Evolutionary conservation across 352 stramenopile species (phyloP), one percentile per base, ranked within the genome.

Genomic region (Globisporangium echinulatum): DNA sequence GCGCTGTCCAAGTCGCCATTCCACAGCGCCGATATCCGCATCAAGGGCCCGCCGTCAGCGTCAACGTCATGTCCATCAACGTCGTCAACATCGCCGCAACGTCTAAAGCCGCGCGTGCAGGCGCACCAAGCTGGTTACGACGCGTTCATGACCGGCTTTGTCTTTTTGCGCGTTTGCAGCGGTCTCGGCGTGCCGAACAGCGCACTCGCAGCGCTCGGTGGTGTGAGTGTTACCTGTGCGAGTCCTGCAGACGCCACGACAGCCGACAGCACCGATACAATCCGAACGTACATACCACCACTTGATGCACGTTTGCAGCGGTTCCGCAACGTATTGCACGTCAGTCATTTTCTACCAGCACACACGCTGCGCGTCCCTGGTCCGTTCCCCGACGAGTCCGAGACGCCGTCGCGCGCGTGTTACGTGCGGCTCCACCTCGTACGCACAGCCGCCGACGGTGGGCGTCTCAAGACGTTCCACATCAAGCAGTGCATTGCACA

Each of bases 41-140:
- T 64, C 37, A 62, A 71, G 42, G 38, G 64, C 11, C 62, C 62
- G n/a, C 1, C 63, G 3, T n/a, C 15, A 7, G 40, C 25, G 14
- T n/a, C 15, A 7, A 37, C 25, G 14, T 36, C 14, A n/a, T 11
- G n/a, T 59, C 61, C 1, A 33, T 33, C 25, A 33, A 33, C 25
- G 25, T 33, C 25, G 25, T 3, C 25, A 33, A 33, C 25, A 33
- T 33, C 25, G 39, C 54, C 37, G 19, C 53, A 58, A 42, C 61
- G 25, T 33, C 25, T 33, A 3, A 67, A 75, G 52, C 50, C 59
- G 44, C 69, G 56, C 15, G 51, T 81, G 40, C 70, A 77, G 49
- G 75, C 82, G 5, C 82, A 92, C 60, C 82, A 92, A 58, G 82
- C 82, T 13, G 82, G 82, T 2, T 89, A 89, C 47, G 82, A 92